Percentiles rank a stretch among this genome's conserved stretches.
Conservation (phyloP, 1,139 yeast species). For the Taiozyma onychis region DNA sequence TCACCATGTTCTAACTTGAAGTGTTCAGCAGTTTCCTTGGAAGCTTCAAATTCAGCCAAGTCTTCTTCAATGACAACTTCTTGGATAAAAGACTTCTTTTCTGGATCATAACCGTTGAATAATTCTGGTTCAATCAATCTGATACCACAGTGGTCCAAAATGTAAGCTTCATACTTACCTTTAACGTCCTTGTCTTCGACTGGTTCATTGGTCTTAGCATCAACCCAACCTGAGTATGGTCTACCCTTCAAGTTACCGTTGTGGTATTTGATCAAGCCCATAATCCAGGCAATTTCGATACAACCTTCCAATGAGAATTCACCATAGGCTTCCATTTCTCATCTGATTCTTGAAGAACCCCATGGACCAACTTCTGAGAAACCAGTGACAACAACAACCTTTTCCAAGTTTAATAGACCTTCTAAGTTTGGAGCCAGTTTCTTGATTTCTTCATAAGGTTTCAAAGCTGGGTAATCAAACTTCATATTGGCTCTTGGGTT, state of each 20-base stretch:
- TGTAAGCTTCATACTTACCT: slow-evolving; percentile 81
- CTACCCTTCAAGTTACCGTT: slow-evolving; percentile 89
- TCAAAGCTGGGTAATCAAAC: slow-evolving; percentile 86
- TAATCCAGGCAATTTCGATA: slow-evolving; percentile 99
- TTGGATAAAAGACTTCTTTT: slow-evolving; percentile 86
- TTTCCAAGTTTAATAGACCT: slow-evolving; percentile 89
- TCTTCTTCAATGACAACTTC: slow-evolving; percentile 96
- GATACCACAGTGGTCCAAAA: slow-evolving; percentile 91
- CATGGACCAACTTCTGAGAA: slow-evolving; percentile 98
- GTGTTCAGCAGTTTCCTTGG: slow-evolving; percentile 92
- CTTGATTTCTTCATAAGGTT: slow-evolving; percentile 71
- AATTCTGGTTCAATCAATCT: slow-evolving; percentile 95
- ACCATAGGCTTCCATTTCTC: slow-evolving; percentile 98
- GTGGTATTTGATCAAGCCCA: slow-evolving; percentile 94
- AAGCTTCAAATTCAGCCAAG: slow-evolving; percentile 90
- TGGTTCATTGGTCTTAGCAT: slow-evolving; percentile 86
- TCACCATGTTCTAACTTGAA: slow-evolving; percentile 89
- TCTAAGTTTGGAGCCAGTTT: slow-evolving; percentile 68
- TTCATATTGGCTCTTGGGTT: slow-evolving; percentile 95
- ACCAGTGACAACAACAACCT: slow-evolving; percentile 92
- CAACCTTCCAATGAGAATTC: slow-evolving; percentile 98
- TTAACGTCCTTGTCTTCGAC: slow-evolving; percentile 94
- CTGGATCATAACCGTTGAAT: slow-evolving; percentile 90
- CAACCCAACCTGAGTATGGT: slow-evolving; percentile 94
- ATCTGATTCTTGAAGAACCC: slow-evolving; percentile 98